Evolutionary conservation across 2,329 filamentous ascomycete genomes (phyloP), one percentile per base, ranked within the genome.

Genomic region (Colletotrichum caudatum): DNA sequence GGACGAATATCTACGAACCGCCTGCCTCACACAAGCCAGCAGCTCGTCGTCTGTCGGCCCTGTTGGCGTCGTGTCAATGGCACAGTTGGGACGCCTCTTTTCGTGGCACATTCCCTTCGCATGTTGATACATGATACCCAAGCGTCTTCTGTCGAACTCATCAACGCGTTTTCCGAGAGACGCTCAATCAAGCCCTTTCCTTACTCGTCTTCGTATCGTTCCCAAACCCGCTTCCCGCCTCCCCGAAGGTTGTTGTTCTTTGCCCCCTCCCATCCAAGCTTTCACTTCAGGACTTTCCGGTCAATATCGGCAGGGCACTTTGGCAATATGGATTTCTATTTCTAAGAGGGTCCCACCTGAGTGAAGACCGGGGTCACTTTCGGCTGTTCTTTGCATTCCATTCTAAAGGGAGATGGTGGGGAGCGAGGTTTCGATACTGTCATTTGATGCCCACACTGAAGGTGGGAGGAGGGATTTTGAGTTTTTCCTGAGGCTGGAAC

Each of bases 401-500:
- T 64, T 64, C 64, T 44, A 48, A 66, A 39, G 51, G 37, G 53
- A 35, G 33, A 56, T 20, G 53, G 53, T 29, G 50, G 50, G 26
- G 23, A 53, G 18, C 11, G 29, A 23, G 50, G 26, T 29, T 71
- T 64, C 59, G n/a, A 37, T 37, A 64, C 65, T 69, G 59, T 54
- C 53, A 71, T 71, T 71, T 71, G 65, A 60, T 64, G 65, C 65
- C 65, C 69, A 60, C 46, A 59, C 53, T 33, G 29, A 46, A 54
- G 9, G 46, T n/a, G 14, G 65, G 69, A 54, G 65, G 69, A 54
- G 69, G 53, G 65, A 50, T 71, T 71, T 71, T 69, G 69, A 71
- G 69, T 71, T 71, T 71, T 69, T 69, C 53, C 48, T 69, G 65
- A 69, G 65, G 69, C 65, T 69, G 69, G 69, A 69, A 71, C 65